Percentiles rank a stretch among this genome's conserved stretches.
Conservation (phyloP, 2,329 filamentous ascomycete genomes). For the Lasiodiplodia sp. region DNA sequence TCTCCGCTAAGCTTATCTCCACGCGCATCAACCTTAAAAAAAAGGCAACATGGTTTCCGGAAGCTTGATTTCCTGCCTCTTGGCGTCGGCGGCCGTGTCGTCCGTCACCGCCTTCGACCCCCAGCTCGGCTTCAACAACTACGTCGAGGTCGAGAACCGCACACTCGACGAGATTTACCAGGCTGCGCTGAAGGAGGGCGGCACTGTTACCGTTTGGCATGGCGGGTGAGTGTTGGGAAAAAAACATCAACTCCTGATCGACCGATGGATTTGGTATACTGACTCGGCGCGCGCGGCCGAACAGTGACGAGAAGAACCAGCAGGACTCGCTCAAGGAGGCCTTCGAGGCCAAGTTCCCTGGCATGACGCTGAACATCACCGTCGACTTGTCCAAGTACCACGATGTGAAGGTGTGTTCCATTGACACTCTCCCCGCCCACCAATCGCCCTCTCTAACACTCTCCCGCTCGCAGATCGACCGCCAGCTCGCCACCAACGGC, state of each 20-base stretch:
- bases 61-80: slow-evolving; percentile 6
- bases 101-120: slow-evolving; percentile 17
- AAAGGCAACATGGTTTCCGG: slow-evolving; percentile 7
- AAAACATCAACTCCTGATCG: too few species aligned
- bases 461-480: slow-evolving; percentile 48
- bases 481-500: slow-evolving; percentile 49
- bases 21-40: background rate
- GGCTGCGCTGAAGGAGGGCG: slow-evolving; percentile 56
- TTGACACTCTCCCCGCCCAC: background rate
- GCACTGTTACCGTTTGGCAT: slow-evolving; percentile 56
- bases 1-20: background rate
- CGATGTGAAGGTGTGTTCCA: slow-evolving; percentile 43
- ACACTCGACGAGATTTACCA: slow-evolving; percentile 59
- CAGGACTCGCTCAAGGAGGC: slow-evolving; percentile 50
- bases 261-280: background rate
- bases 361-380: slow-evolving; percentile 60
- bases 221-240: slow-evolving; percentile 44
- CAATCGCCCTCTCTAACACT: background rate
- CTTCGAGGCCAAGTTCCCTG: slow-evolving; percentile 58
- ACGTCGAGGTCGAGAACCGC: slow-evolving; percentile 51
- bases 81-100: slow-evolving; percentile 8
- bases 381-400: slow-evolving; percentile 66
- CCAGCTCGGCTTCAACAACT: slow-evolving; percentile 22
- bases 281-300: background rate
- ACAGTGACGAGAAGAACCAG: slow-evolving; percentile 51